Percentiles rank a stretch among this genome's conserved stretches.
Conservation (phyloP, 768 basidiomycete genomes). For the Panaeolus cyanescens region DNA sequence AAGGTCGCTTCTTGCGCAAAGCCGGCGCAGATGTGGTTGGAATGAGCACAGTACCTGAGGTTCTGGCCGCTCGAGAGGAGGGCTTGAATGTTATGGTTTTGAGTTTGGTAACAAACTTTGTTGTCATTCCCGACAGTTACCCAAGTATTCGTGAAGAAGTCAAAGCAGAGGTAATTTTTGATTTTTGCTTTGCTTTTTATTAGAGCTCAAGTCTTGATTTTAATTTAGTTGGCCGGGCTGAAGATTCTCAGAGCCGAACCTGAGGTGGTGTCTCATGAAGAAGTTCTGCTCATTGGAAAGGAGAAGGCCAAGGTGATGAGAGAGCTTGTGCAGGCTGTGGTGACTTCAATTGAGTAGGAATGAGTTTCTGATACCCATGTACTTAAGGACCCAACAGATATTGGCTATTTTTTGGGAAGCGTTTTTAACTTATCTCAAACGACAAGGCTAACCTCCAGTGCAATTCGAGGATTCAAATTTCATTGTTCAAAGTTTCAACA, state of each 20-base stretch:
- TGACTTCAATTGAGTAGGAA: constrained; percentile 30
- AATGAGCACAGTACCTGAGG: constrained; percentile 93
- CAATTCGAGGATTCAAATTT: too few species aligned
- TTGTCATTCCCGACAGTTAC: constrained; percentile 70
- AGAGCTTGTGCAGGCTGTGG: constrained; percentile 65
- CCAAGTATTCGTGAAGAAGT: constrained; percentile 75
- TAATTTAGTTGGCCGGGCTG: constrained; percentile 61
- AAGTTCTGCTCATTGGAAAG: constrained; percentile 69
- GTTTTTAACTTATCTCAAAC: too few species aligned
- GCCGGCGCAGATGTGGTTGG: constrained; percentile 91
- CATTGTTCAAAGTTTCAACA: too few species aligned
- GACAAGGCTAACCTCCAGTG: too few species aligned
- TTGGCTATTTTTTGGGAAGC: too few species aligned
- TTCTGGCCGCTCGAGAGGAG: constrained; percentile 76
- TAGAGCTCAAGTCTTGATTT: background rate
- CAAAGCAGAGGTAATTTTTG: constrained; percentile 63
- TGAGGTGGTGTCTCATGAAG: constrained; percentile 72
- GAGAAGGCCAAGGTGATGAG: constrained; percentile 75
- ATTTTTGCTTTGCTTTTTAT: background rate
- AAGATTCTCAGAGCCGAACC: constrained; percentile 38
- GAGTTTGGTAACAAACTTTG: constrained; percentile 85
- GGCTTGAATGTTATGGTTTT: constrained; percentile 77
- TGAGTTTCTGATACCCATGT: too few species aligned
- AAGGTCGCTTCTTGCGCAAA: constrained; percentile 73
- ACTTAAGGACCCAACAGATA: too few species aligned